These are phyloP conservation scores for Colletotrichum orbiculare DNA, from an alignment of 2,329 filamentous ascomycete species.

Conservation along the genomic window DNA sequence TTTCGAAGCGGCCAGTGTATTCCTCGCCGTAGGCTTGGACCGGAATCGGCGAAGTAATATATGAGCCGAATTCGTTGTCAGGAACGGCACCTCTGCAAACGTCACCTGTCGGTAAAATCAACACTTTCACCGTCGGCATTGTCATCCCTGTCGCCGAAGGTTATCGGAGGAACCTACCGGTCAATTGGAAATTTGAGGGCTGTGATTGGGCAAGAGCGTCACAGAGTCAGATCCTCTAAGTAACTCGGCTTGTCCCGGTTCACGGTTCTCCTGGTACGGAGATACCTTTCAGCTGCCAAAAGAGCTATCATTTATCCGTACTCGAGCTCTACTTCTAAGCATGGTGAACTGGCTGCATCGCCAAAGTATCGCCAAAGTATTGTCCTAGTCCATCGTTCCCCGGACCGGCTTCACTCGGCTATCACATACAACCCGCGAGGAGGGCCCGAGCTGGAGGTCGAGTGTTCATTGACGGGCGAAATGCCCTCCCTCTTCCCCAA, in stretches of 20 bases:
- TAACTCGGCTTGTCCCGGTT: slow-evolving; percentile 25
- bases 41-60: not conserved
- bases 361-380: slow-evolving; percentile 16
- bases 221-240: not conserved
- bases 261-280: slow-evolving; percentile 14
- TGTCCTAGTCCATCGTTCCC: slow-evolving; percentile 4
- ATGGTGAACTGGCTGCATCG: not conserved
- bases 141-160: slow-evolving; percentile 25
- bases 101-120: slow-evolving; percentile 18
- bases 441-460: slow-evolving; percentile 27
- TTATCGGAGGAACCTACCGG: slow-evolving; percentile 19
- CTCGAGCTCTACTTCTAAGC: not conserved
- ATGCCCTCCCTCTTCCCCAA: slow-evolving; percentile 11
- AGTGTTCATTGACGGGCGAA: slow-evolving; percentile 17
- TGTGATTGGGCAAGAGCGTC: slow-evolving; percentile 19
- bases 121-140: slow-evolving; percentile 18
- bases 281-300: slow-evolving; percentile 36
- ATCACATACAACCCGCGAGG: slow-evolving; percentile 29
- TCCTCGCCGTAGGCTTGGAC: not conserved
- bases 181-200: slow-evolving; percentile 28
- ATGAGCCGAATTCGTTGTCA: not conserved
- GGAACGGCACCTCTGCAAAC: slow-evolving; percentile 7
- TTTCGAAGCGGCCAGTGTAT: no score
- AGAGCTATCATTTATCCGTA: slow-evolving; percentile 5
- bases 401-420: slow-evolving; percentile 38